Conservation (phyloP, 1,284 basidiomycete species). For the Cryptococcus sp. region DNA sequence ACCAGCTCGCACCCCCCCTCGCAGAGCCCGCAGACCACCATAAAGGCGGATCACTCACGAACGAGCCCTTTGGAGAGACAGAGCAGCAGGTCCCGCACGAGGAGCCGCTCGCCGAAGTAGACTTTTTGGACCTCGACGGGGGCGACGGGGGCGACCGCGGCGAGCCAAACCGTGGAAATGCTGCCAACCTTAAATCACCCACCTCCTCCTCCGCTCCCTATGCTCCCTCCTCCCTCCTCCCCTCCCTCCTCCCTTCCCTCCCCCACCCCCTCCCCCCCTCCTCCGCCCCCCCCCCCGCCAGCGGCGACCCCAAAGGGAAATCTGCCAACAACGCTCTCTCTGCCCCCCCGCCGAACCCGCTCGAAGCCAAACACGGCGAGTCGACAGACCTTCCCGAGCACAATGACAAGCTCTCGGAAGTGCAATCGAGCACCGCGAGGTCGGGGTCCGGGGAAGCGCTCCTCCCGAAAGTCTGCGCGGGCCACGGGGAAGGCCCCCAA, state of each 20-base stretch:
- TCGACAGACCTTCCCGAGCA: conserved; percentile 21
- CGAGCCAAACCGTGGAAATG: neutral
- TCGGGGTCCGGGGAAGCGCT: conserved; percentile 56
- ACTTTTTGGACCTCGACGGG: conserved; percentile 44
- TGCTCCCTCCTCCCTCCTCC: conserved; percentile 18
- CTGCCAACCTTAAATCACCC: conserved; percentile 11
- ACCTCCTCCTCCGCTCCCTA: neutral
- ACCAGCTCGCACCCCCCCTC: neutral
- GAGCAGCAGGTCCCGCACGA: conserved; percentile 28
- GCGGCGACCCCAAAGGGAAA: conserved; percentile 10
- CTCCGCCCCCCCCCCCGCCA: neutral
- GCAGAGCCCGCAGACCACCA: neutral
- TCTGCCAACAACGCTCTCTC: too few relatives aligned
- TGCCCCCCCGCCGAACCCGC: conserved; percentile 44
- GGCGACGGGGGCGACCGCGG: too few relatives aligned
- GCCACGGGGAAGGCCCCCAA: conserved; percentile 59
- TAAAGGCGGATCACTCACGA: conserved; percentile 24
- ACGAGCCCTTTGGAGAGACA: conserved; percentile 46
- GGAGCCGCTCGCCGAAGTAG: conserved; percentile 36
- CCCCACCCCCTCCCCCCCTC: conserved; percentile 15
- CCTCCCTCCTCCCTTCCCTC: conserved; percentile 27
- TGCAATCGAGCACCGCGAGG: too few relatives aligned
- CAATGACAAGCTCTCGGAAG: conserved; percentile 17
- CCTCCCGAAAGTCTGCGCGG: conserved; percentile 54
- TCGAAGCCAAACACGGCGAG: conserved; percentile 31